Evolutionary conservation across 495 filamentous ascomycete genomes (phyloP), one percentile per base, ranked within the genome.

Genomic region (Podospora sp.): DNA sequence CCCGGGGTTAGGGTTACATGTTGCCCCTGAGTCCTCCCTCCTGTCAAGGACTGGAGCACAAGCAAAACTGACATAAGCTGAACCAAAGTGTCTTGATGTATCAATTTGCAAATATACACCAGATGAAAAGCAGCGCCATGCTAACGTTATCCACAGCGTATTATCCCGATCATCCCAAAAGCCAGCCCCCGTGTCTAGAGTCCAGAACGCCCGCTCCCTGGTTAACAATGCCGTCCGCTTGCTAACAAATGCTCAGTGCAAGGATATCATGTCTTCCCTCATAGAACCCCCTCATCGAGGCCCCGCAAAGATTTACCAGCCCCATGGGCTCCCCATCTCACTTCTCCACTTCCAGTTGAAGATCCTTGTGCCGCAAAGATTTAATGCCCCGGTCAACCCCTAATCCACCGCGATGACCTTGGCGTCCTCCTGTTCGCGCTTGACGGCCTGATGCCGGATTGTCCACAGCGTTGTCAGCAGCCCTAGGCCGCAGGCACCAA

Each of bases 401-500:
- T 73, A 79, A 57, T 79, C 77, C 60, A 77, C 72, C 9, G 75
- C 72, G 21, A 72, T 63, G 0, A 63, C 69, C 68, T 82, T 80
- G 5, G 73, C 75, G 0, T 71, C 70, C 46, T 76, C 69, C 59
- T 80, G 79, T 53, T 69, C 72, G 6, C 77, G 68, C 51, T 65
- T 40, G 14, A 51, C 63, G 26, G 71, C 71, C 73, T 94, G 91
- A 65, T 89, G 87, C 72, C 88, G 80, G 69, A 97, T 97, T 63
- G 88, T 89, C 86, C 87, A 91, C 29, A 97, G 72, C 61, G 88
- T 89, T 16, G 94, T 83, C 0, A 80, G 70, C 3, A 97, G 78
- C 1, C 90, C 95, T 4, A 90, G 68, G 16, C 91, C 70, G 60
- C 91, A 93, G 0, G 91, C 89, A 35, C 85, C 82, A 24, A 96